A percentile compares a stretch with the other conserved stretches of the same genome.
These are phyloP conservation scores for Oryza australiensis DNA, from an alignment of 176 grass and related monocot genomes.

Conservation along the genomic window DNA sequence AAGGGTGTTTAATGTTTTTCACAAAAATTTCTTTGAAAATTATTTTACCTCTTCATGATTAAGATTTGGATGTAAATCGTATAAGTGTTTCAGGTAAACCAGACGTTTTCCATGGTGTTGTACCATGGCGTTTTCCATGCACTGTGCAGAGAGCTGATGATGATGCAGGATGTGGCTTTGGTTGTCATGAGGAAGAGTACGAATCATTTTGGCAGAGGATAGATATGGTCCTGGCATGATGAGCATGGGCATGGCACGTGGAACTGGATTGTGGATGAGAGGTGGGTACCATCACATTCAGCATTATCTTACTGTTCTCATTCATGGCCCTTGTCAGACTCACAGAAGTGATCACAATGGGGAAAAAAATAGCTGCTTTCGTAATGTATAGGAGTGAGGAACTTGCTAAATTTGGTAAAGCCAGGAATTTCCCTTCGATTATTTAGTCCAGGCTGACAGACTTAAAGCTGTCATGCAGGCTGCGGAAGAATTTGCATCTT, in stretches of 20 bases:
- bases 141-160: background rate
- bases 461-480: slow-evolving; percentile 80
- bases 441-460: slow-evolving; percentile 54
- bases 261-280: background rate
- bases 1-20: no score
- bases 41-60: background rate
- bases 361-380: background rate
- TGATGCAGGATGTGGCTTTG: no score
- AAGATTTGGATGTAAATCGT: background rate
- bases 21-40: background rate
- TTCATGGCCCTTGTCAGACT: background rate
- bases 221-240: background rate
- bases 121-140: no score
- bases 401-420: background rate
- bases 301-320: background rate
- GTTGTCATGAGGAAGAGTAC: background rate
- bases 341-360: background rate
- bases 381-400: background rate
- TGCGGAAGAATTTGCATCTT: slow-evolving; percentile 72
- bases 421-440: background rate
- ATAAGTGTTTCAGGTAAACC: no score
- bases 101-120: no score
- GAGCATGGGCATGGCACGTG: background rate
- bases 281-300: background rate
- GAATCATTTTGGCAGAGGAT: background rate